A percentile compares a stretch with the other conserved stretches of the same genome.
Evolutionary conservation across 2,329 filamentous ascomycete species (phyloP).

Genomic region (Colletotrichum spaethianum): DNA sequence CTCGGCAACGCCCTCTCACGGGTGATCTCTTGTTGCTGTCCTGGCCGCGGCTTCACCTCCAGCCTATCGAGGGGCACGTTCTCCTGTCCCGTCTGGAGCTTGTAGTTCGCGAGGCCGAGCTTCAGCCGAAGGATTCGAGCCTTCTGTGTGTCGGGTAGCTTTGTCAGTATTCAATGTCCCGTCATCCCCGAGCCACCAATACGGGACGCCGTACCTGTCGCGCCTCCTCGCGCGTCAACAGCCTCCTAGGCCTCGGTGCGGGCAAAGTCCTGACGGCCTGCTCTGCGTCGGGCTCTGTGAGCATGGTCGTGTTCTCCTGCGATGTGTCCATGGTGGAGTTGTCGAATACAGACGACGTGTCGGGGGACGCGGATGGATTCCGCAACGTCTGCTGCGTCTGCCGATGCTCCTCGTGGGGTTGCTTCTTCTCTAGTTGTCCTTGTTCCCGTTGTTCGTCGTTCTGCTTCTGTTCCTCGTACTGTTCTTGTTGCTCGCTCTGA

Average conservation of each 20-base stretch:
- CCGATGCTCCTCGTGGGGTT: neutral
- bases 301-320: conserved; percentile 57
- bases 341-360: conserved; percentile 66
- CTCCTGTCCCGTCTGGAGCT: conserved; percentile 80
- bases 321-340: conserved; percentile 62
- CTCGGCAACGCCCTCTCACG: conserved; percentile 40
- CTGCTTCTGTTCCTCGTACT: neutral
- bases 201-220: conserved; percentile 58
- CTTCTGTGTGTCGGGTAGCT: conserved; percentile 58
- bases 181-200: neutral
- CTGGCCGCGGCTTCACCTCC: conserved; percentile 55
- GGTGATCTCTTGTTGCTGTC: conserved; percentile 35
- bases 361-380: conserved; percentile 48
- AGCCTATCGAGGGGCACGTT: conserved; percentile 75
- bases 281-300: conserved; percentile 64
- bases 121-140: conserved; percentile 77
- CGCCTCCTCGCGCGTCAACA: conserved; percentile 66
- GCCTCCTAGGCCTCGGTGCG: conserved; percentile 44
- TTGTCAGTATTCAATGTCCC: conserved; percentile 15
- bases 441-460: conserved; percentile 12
- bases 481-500: conserved; percentile 1
- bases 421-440: neutral
- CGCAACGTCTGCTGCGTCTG: conserved; percentile 12
- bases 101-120: conserved; percentile 81
- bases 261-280: conserved; percentile 38